Evolutionary conservation across 768 basidiomycete genomes (phyloP).

Genomic region (Suillus alpinus): DNA sequence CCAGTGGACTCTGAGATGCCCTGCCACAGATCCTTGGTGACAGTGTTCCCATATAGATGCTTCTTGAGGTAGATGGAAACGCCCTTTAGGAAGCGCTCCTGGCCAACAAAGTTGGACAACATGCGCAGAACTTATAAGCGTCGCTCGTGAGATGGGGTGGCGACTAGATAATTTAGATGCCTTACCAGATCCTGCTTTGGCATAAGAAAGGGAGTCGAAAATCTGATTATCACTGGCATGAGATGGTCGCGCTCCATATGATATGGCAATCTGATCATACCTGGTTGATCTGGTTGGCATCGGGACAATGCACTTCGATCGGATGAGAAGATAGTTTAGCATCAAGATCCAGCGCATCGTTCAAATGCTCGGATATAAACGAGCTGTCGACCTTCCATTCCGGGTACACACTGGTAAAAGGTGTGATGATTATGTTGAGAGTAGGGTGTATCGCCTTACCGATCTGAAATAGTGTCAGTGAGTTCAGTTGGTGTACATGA

Average conservation of each 20-base stretch:
- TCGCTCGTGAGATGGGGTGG: neutral
- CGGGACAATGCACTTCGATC: constrained; percentile 87
- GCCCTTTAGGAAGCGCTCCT: constrained; percentile 83
- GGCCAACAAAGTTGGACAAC: constrained; percentile 85
- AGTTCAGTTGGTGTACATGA: neutral
- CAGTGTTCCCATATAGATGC: constrained; percentile 80
- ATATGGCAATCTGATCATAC: constrained; percentile 25
- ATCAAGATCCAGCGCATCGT: constrained; percentile 78
- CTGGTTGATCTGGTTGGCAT: constrained; percentile 82
- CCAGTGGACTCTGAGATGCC: constrained; percentile 77
- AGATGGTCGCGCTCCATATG: neutral
- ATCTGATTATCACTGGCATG: constrained; percentile 47
- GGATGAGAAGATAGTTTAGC: constrained; percentile 87
- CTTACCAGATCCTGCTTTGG: constrained; percentile 76
- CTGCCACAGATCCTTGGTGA: constrained; percentile 84
- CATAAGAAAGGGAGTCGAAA: constrained; percentile 85
- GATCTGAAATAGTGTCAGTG: constrained; percentile 39
- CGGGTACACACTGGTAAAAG: constrained; percentile 48
- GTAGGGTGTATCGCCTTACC: constrained; percentile 33
- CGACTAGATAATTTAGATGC: neutral
- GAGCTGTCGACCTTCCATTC: constrained; percentile 83
- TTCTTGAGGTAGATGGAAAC: constrained; percentile 92
- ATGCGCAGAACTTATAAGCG: constrained; percentile 75
- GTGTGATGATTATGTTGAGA: neutral
- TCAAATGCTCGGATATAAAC: constrained; percentile 79